Conservation (phyloP, 2,329 filamentous ascomycete genomes). For the Alternaria panax region DNA sequence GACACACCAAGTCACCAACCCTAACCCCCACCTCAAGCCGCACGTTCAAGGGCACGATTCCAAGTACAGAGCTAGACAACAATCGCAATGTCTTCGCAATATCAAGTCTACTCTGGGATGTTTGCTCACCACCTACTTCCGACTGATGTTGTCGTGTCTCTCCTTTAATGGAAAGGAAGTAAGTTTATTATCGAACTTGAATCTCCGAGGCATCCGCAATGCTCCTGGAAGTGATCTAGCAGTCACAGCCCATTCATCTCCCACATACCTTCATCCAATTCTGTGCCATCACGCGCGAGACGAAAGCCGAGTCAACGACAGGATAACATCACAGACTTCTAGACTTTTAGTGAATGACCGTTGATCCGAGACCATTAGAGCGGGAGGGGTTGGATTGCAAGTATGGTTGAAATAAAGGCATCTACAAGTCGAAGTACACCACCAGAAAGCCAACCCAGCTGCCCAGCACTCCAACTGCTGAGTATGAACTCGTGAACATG, state of each 20-base stretch:
- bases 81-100: constrained; percentile 10
- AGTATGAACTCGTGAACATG: constrained; percentile 97
- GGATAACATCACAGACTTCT: not conserved
- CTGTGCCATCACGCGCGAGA: not conserved
- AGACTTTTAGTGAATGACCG: not conserved
- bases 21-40: constrained; percentile 22
- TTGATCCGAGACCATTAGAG: not conserved
- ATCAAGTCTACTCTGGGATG: constrained; percentile 16
- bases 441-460: constrained; percentile 96
- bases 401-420: not conserved
- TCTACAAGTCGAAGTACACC: constrained; percentile 73
- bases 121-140: not conserved
- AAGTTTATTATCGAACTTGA: not conserved
- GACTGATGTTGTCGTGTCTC: not conserved
- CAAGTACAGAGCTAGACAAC: not conserved
- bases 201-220: not conserved
- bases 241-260: not conserved
- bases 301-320: not conserved
- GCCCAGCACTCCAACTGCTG: constrained; percentile 89
- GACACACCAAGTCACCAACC: constrained; percentile 18
- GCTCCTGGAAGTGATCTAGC: not conserved
- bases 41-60: constrained; percentile 11
- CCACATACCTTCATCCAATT: too few relatives aligned
- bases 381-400: not conserved
- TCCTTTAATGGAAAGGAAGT: not conserved